Conservation (phyloP, 1,284 basidiomycete genomes). For the Stygiomarasmius scandens region DNA sequence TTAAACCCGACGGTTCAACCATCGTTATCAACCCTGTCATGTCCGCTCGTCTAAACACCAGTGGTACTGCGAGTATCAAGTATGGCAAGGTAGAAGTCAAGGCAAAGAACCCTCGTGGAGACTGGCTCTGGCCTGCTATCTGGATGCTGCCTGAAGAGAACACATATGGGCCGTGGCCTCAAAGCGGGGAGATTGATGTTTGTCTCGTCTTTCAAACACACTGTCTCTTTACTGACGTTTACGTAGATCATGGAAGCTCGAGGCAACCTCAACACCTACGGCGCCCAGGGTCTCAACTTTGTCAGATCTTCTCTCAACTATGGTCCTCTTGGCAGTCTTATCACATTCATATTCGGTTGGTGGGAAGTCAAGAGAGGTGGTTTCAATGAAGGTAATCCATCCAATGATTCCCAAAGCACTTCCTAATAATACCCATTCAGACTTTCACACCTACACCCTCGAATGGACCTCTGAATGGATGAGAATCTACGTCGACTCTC, state of each 20-base stretch:
- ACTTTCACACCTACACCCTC: slow-evolving; percentile 79
- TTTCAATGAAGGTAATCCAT: slow-evolving; percentile 46
- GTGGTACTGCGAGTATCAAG: slow-evolving; percentile 64
- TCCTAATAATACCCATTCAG: too few relatives aligned
- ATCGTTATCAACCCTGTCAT: slow-evolving; percentile 76
- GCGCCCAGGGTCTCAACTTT: slow-evolving; percentile 65
- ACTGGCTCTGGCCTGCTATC: slow-evolving; percentile 71
- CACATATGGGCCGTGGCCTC: slow-evolving; percentile 76
- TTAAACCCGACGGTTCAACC: slow-evolving; percentile 29
- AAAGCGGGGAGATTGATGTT: slow-evolving; percentile 69
- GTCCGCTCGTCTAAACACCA: slow-evolving; percentile 74
- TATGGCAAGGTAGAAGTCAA: slow-evolving; percentile 80
- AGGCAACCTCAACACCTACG: slow-evolving; percentile 65
- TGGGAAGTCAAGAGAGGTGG: slow-evolving; percentile 59
- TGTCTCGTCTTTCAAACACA: slow-evolving; percentile 4
- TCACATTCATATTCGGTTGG: slow-evolving; percentile 72
- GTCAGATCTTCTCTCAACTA: slow-evolving; percentile 74
- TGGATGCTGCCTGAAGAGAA: slow-evolving; percentile 79
- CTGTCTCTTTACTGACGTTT: not conserved
- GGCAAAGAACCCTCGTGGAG: slow-evolving; percentile 69
- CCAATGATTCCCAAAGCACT: too few relatives aligned
- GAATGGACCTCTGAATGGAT: slow-evolving; percentile 79
- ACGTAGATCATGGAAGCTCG: slow-evolving; percentile 62
- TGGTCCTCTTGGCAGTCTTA: slow-evolving; percentile 60
- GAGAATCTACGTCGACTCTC: slow-evolving; percentile 71